These are phyloP conservation scores for Fusarium pininemorale DNA, from an alignment of 2,329 filamentous ascomycete species.

Conservation along the genomic window DNA sequence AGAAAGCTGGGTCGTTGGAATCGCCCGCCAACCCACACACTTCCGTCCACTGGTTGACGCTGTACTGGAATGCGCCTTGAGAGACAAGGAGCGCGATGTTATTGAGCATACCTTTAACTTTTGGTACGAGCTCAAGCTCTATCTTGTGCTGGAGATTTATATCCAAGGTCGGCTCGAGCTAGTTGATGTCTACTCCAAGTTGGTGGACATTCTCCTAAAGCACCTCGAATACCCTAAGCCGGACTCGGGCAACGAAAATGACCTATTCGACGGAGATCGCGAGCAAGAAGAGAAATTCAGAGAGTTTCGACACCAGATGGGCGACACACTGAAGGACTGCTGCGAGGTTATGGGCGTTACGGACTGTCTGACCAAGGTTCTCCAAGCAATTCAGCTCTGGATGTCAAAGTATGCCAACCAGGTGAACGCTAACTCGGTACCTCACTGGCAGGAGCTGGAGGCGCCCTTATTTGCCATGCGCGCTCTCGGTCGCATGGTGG, in stretches of 20 bases:
- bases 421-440: constrained; percentile 77
- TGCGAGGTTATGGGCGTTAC: constrained; percentile 96
- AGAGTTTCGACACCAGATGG: constrained; percentile 96
- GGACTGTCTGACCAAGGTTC: constrained; percentile 89
- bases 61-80: constrained; percentile 88
- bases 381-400: constrained; percentile 87
- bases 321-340: constrained; percentile 95
- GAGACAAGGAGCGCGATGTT: constrained; percentile 88
- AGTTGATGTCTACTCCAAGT: constrained; percentile 82
- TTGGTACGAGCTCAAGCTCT: constrained; percentile 99
- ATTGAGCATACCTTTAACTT: constrained; percentile 95
- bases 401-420: constrained; percentile 82
- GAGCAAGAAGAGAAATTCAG: constrained; percentile 97
- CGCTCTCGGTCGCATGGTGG: constrained; percentile 96
- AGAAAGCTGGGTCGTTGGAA: constrained; percentile 91
- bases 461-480: constrained; percentile 95
- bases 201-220: constrained; percentile 92
- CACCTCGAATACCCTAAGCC: constrained; percentile 88
- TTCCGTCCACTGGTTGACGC: constrained; percentile 89
- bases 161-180: constrained; percentile 80
- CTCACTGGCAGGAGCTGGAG: constrained; percentile 96
- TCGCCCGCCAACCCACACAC: constrained; percentile 82
- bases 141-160: constrained; percentile 90
- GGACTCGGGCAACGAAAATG: constrained; percentile 76
- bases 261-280: constrained; percentile 94